Evolutionary conservation across 441 rosid species (phyloP).

Genomic region (Sinapis alba): DNA sequence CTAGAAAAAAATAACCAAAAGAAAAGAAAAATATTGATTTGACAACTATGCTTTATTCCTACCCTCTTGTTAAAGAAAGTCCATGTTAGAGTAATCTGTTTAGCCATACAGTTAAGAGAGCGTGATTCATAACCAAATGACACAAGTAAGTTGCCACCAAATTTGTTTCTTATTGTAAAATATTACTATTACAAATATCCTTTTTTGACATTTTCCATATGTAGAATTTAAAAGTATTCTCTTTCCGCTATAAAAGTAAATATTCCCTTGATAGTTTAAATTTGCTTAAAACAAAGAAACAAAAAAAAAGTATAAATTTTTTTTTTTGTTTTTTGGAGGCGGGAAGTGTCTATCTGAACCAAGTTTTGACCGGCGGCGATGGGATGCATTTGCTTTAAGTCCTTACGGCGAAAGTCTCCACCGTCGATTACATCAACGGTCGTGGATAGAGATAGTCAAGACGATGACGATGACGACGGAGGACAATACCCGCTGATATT

Average conservation of each 20-base stretch:
- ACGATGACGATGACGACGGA: conserved; percentile 10
- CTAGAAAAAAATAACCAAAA: not conserved
- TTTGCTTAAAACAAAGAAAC: not conserved
- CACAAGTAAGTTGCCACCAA: not conserved
- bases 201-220: not conserved
- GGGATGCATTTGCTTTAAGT: conserved; percentile 43
- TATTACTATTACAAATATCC: not conserved
- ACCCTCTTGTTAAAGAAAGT: not conserved
- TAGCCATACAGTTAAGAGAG: not conserved
- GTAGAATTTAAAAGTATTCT: not conserved
- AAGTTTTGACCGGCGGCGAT: conserved; percentile 11
- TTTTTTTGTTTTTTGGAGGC: not conserved
- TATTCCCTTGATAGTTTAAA: not conserved
- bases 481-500: conserved; percentile 38
- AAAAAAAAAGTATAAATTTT: not conserved
- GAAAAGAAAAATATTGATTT: not conserved
- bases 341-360: not conserved
- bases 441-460: not conserved
- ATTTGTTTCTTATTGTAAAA: not conserved
- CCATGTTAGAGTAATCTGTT: not conserved
- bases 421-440: conserved; percentile 23
- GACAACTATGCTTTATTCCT: not conserved
- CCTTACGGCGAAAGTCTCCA: conserved; percentile 11
- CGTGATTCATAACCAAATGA: conserved; percentile 20
- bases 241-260: not conserved